phyloP scores from a whole-genome alignment of 225 moss, liverwort and hornwort genomes.

The Antitrichia curtipendula region DNA sequence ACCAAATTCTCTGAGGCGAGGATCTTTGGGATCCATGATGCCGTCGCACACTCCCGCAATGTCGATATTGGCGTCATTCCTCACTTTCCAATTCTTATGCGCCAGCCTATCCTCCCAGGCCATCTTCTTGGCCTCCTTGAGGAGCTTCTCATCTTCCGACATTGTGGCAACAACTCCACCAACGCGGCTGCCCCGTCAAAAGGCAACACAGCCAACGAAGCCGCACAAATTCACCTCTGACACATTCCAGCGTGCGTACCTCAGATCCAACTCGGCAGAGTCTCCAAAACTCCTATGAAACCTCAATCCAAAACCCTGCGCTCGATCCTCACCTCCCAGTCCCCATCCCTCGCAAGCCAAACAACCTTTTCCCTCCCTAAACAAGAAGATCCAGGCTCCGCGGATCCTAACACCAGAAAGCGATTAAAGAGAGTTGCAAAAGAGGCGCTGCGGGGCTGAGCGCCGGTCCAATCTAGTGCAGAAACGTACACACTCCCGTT shows the following conservation, averaged over 20 bases:
- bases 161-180: slow-evolving; percentile 17
- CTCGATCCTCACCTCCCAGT: not conserved
- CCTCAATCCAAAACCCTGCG: slow-evolving; percentile 4
- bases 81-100: slow-evolving; percentile 99
- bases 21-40: slow-evolving; percentile 90
- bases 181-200: not conserved
- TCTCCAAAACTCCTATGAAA: not conserved
- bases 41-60: slow-evolving; percentile 71
- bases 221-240: slow-evolving; percentile 16
- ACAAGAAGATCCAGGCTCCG: slow-evolving; percentile 7
- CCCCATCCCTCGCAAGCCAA: not conserved
- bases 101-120: slow-evolving; percentile 94
- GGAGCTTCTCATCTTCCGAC: slow-evolving; percentile 98
- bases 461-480: not conserved
- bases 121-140: slow-evolving; percentile 99
- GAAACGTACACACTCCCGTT: not conserved
- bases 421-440: not conserved
- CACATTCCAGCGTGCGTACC: slow-evolving; percentile 6
- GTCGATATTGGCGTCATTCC: slow-evolving; percentile 91
- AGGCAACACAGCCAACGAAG: not conserved
- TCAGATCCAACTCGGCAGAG: slow-evolving; percentile 7
- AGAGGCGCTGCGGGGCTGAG: not conserved
- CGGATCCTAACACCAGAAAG: not conserved
- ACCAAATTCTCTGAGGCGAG: slow-evolving; percentile 80
- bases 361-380: not conserved